Base-by-base conservation (phyloP, 768 basidiomycete genomes). In the Rubroboletus satanas region DNA sequence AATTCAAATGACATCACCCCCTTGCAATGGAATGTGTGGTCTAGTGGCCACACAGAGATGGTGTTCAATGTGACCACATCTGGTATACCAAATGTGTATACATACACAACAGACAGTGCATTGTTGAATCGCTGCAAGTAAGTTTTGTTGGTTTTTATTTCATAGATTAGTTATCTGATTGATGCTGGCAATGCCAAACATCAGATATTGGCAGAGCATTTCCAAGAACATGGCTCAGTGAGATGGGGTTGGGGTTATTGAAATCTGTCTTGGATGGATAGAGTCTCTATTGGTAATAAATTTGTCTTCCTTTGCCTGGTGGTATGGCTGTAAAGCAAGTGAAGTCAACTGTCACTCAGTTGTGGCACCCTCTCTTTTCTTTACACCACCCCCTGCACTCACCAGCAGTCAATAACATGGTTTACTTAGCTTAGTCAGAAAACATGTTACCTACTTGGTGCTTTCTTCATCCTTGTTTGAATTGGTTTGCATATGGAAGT, bases 41-140 rank as follows among this genome's bases (percentile, higher is more conserved):
- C 33, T 14, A 23, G 8, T 17, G 33, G n/a, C 5, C 17, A 43
- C 21, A 48, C 26, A 10, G 55, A 56, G 41, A 55, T 56, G 39
- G n/a, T 48, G 53, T 56, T 56, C 41, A 56, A 55, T 21, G 45
- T 56, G 29, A 35, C 52, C 9, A 26, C 45, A 9, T 47, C 53
- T 31, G 45, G 55, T 37, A 28, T 12, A n/a, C 53, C 55, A 23
- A 8, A 47, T 7, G 18, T 56, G 7, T 55, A 56, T 6, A 47
- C 38, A 7, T 47, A 42, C 14, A 5, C 11, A 3, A 56, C 45
- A 1, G 53, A 47, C 35, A 37, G 18, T 26, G 33, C 39, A 0
- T 5, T 56, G 17, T 43, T 56, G 41, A 4, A n/a, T 37, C 35
- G 45, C 17, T 56, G 54, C 41, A 10, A 6, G 54, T 42, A 12